Percentiles rank a stretch among this genome's conserved stretches.
phyloP scores from a whole-genome alignment of 2,329 filamentous ascomycete species.

The Botryosphaeria dothidea region DNA sequence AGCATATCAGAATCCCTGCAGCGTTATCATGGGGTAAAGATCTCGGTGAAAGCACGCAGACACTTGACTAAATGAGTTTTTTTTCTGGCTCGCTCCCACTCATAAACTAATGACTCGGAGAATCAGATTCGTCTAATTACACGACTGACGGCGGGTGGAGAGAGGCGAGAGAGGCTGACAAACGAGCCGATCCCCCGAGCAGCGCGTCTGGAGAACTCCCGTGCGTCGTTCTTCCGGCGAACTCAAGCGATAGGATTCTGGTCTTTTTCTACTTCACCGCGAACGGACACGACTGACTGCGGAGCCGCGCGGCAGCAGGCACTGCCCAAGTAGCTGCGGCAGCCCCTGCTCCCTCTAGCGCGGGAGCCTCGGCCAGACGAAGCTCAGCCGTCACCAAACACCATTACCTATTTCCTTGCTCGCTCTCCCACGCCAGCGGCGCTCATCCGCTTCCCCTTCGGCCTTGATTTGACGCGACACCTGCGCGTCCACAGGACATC shows the following conservation, averaged over 20 bases:
- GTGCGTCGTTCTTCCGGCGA: background rate
- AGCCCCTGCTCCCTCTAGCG: background rate
- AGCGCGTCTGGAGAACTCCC: background rate
- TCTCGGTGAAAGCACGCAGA: no score
- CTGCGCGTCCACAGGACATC: background rate
- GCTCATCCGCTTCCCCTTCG: background rate
- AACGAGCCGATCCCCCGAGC: slow-evolving; percentile 1
- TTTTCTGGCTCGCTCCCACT: no score
- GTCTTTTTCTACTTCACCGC: no score
- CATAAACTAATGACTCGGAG: no score
- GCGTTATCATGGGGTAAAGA: no score
- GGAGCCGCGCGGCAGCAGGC: no score
- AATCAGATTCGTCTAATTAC: no score
- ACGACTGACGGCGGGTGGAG: no score
- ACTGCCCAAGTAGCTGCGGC: background rate
- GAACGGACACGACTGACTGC: background rate
- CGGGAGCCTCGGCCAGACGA: background rate
- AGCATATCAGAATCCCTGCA: no score
- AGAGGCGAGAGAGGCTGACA: background rate
- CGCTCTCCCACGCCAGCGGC: background rate
- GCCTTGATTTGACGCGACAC: background rate
- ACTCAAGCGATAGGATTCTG: background rate
- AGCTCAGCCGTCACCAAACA: slow-evolving; percentile 8
- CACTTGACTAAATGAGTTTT: no score
- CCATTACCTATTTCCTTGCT: slow-evolving; percentile 3